These are phyloP conservation scores for Xanthoconium stramineum DNA, from an alignment of 768 basidiomycete genomes.

Conservation along the genomic window DNA sequence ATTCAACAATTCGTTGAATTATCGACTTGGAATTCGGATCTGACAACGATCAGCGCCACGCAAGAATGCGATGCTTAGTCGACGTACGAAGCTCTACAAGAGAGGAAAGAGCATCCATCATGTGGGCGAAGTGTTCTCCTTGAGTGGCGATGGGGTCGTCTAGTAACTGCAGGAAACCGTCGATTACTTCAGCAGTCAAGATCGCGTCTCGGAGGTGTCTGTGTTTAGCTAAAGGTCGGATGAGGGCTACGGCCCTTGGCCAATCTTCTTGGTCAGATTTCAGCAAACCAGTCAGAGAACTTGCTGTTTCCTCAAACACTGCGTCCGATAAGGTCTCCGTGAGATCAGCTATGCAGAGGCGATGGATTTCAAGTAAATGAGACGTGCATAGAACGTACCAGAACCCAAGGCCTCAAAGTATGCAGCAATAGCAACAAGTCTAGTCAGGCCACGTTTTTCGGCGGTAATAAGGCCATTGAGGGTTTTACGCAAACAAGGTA, in stretches of 20 bases:
- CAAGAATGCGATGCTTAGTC: background rate
- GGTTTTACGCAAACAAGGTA: background rate
- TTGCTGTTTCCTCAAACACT: background rate
- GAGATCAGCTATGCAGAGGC: background rate
- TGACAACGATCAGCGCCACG: background rate
- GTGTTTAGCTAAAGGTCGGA: slow-evolving; percentile 5
- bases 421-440: slow-evolving; percentile 2
- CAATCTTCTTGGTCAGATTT: slow-evolving; percentile 1
- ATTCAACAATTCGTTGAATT: background rate
- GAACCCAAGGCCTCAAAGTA: slow-evolving; percentile 2
- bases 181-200: background rate
- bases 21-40: background rate
- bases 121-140: slow-evolving; percentile 1
- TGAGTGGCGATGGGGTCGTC: background rate
- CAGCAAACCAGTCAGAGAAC: background rate
- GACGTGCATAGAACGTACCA: background rate
- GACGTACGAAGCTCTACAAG: slow-evolving; percentile 1
- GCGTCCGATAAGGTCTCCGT: background rate
- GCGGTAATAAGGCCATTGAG: background rate
- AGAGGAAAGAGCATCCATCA: slow-evolving; percentile 7
- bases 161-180: background rate
- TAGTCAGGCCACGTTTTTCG: background rate
- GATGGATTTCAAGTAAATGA: background rate
- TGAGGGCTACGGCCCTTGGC: slow-evolving; percentile 4
- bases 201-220: background rate